phyloP scores from a whole-genome alignment of 345 rosid genomes.

The Cardamine occulta region DNA sequence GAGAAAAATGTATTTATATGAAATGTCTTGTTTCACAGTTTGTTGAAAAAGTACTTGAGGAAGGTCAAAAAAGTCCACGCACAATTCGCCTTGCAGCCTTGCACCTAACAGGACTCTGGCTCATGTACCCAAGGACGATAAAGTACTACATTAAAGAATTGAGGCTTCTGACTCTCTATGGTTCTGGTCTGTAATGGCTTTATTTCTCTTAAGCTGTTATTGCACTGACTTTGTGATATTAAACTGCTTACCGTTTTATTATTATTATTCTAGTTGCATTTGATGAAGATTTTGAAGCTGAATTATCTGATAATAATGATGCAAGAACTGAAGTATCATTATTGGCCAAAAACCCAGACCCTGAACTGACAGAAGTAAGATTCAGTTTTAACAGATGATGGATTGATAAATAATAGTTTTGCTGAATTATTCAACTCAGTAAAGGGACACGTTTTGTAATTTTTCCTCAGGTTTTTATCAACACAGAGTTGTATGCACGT shows the following conservation, averaged over 20 bases:
- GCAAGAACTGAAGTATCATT: conserved; percentile 82
- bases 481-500: conserved; percentile 93
- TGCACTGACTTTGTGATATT: conserved; percentile 23
- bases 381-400: conserved; percentile 15
- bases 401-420: not conserved
- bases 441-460: conserved; percentile 27
- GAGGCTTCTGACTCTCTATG: conserved; percentile 84
- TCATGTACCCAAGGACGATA: conserved; percentile 66
- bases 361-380: conserved; percentile 87
- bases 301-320: conserved; percentile 75
- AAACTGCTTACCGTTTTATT: conserved; percentile 2
- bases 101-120: conserved; percentile 92
- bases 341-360: conserved; percentile 66
- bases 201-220: not conserved
- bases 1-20: conserved; percentile 7
- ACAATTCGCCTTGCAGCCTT: conserved; percentile 95
- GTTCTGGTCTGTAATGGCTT: conserved; percentile 68
- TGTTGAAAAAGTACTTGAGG: conserved; percentile 78
- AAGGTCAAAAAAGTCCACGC: conserved; percentile 94
- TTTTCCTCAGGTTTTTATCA: conserved; percentile 69
- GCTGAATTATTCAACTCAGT: conserved; percentile 13
- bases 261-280: conserved; percentile 68
- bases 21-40: conserved; percentile 54
- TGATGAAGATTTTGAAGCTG: conserved; percentile 99
- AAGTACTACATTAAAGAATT: conserved; percentile 83